Evolutionary conservation across 352 stramenopile species (phyloP), one percentile per base, ranked within the genome.

Genomic region (Globisporangium middletonii): DNA sequence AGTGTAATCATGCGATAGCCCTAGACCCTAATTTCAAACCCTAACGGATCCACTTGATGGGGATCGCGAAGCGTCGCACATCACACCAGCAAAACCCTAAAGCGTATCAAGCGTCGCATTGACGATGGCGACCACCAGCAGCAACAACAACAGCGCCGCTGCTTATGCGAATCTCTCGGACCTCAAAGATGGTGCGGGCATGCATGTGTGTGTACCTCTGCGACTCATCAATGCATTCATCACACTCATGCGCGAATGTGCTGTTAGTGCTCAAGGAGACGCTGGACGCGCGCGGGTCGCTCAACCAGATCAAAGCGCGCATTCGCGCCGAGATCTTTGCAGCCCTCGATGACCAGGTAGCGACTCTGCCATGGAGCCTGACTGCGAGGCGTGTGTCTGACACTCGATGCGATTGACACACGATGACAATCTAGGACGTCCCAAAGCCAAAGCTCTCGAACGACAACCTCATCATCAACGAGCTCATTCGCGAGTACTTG

Each of bases 401-500:
- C 33, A 38, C 0, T 38, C 33, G 12, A 38, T 12, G 7, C 5
- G 33, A 7, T 38, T 38, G 33, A 53, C 41, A 45, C 15, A 43
- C 19, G 27, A 15, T 23, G 16, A 7, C 3, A 15, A 12, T 12
- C 1, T 42, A 68, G 66, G 59, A 68, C n/a, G 72, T 77, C 0
- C 75, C 79, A 0, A 91, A 88, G 53, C 88, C 86, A 23, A 88
- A 79, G 47, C 66, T 97, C 1, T 95, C 83, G 19, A 97, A 94
- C 62, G 91, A 97, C 48, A 98, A 97, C 64, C 71, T 98, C 45
- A 67, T 98, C 48, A 94, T 98, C 57, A 98, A 98, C 62, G 91
- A 98, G 72, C 72, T 98, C 23, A 95, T 98, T 51, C 77, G 88
- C 7, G 93, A 98, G 48, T 98, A 98, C 64, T 68, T 98, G 11